phyloP scores from a whole-genome alignment of 176 grass and related monocot species.

The Avena sativa region DNA sequence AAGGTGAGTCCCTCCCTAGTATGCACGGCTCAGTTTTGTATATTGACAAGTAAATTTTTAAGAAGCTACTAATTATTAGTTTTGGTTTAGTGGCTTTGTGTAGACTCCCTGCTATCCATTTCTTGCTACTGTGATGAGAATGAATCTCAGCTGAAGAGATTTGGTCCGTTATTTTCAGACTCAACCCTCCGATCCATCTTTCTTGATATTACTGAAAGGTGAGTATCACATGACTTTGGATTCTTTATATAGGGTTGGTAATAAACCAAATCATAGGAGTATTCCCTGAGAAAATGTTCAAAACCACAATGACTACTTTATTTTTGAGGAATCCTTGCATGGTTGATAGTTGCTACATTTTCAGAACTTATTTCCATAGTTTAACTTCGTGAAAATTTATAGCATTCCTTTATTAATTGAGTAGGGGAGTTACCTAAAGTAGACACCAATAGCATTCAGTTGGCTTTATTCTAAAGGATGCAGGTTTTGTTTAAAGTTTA shows the following conservation, averaged over 20 bases:
- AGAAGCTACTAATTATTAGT: conserved; percentile 41
- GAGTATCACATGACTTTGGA: conserved; percentile 30
- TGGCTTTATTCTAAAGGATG: conserved; percentile 27
- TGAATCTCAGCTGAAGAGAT: conserved; percentile 36
- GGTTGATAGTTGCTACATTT: conserved; percentile 2
- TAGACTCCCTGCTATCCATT: conserved; percentile 77
- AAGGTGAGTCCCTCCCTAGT: conserved; percentile 58
- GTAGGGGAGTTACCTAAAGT: conserved; percentile 20
- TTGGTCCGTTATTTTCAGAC: conserved; percentile 53
- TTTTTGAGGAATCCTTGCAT: conserved; percentile 14
- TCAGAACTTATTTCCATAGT: conserved; percentile 25
- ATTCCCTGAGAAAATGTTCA: neutral
- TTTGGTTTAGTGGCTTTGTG: conserved; percentile 87
- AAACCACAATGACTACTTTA: conserved; percentile 1
- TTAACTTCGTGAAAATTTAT: neutral
- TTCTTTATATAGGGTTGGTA: neutral
- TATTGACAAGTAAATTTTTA: conserved; percentile 1
- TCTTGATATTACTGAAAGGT: conserved; percentile 83
- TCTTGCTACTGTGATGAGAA: conserved; percentile 46
- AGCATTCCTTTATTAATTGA: conserved; percentile 30
- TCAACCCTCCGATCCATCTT: conserved; percentile 79
- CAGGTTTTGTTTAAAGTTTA: conserved; percentile 26
- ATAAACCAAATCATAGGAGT: neutral
- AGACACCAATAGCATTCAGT: neutral
- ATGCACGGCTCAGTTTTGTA: neutral